These are phyloP conservation scores for Wickerhamomyces queroliae DNA, from an alignment of 805 yeast species.

Conservation along the genomic window DNA sequence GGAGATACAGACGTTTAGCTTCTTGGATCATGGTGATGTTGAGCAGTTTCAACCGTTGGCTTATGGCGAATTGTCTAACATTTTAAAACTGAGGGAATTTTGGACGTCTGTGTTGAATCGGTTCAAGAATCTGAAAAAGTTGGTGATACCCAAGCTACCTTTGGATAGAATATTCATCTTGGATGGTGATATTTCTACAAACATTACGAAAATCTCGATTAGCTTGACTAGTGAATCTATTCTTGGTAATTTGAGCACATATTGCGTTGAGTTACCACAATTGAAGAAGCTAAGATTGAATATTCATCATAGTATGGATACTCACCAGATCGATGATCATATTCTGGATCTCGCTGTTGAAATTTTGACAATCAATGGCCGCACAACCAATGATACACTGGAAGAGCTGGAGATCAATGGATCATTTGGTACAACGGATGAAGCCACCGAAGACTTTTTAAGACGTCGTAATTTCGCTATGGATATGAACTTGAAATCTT, in stretches of 20 bases:
- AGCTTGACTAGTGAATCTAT: conserved; percentile 2
- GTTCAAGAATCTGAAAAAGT: conserved; percentile 9
- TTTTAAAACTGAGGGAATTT: conserved; percentile 15
- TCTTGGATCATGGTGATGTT: conserved; percentile 17
- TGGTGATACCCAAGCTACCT: conserved; percentile 13
- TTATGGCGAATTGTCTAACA: conserved; percentile 8
- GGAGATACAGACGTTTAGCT: conserved; percentile 13
- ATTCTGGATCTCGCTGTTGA: not conserved
- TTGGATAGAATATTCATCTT: conserved; percentile 10
- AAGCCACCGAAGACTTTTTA: conserved; percentile 12
- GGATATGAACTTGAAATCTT: conserved; percentile 7
- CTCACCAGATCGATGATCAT: not conserved
- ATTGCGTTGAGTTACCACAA: conserved; percentile 5
- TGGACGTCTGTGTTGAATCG: conserved; percentile 15
- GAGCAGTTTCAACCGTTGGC: conserved; percentile 12
- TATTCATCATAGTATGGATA: conserved; percentile 1
- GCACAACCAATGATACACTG: not conserved
- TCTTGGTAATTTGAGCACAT: not conserved
- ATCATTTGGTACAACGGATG: conserved; percentile 15
- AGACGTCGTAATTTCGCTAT: conserved; percentile 10
- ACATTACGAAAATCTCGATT: conserved; percentile 7
- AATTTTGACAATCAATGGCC: not conserved
- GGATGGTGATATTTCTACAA: not conserved
- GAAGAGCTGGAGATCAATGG: conserved; percentile 15
- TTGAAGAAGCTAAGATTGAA: conserved; percentile 8